Percentiles rank a stretch among this genome's conserved stretches.
phyloP scores from a whole-genome alignment of 1,139 yeast genomes.

The Candida tunisiensis region DNA sequence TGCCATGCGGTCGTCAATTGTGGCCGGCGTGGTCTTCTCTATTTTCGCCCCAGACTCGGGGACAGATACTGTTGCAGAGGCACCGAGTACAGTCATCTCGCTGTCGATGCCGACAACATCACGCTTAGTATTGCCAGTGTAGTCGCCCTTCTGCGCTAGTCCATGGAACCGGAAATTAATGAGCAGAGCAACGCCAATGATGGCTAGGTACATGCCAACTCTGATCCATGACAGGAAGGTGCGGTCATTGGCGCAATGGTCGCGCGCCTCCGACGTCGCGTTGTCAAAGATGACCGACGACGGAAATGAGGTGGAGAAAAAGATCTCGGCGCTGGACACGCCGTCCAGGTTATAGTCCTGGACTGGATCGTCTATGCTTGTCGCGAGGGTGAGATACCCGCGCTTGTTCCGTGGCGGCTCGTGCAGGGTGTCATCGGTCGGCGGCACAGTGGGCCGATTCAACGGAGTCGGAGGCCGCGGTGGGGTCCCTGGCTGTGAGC shows the following conservation, averaged over 20 bases:
- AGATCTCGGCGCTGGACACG: no score
- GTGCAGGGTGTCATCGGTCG: conserved; percentile 1
- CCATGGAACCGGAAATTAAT: no score
- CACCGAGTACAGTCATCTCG: no score
- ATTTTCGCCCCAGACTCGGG: conserved; percentile 2
- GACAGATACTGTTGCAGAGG: no score
- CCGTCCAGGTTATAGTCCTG: no score
- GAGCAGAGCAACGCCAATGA: conserved; percentile 15
- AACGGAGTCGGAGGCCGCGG: no score
- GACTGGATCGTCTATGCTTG: no score
- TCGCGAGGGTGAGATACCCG: background rate
- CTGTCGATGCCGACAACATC: no score
- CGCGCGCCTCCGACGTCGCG: conserved; percentile 19
- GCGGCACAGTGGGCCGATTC: conserved; percentile 1
- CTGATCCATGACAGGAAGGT: conserved; percentile 15
- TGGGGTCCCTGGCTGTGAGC: no score
- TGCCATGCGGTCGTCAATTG: background rate
- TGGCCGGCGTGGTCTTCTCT: background rate
- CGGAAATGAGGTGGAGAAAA: conserved; percentile 8
- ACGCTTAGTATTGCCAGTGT: no score
- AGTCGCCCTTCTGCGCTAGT: no score
- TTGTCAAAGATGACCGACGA: conserved; percentile 12
- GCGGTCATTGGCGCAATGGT: conserved; percentile 18
- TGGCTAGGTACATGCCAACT: conserved; percentile 11
- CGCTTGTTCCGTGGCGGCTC: conserved; percentile 1